Evolutionary conservation across 106 monocot genomes (phyloP).

Genomic region (Agapanthus africanus): DNA sequence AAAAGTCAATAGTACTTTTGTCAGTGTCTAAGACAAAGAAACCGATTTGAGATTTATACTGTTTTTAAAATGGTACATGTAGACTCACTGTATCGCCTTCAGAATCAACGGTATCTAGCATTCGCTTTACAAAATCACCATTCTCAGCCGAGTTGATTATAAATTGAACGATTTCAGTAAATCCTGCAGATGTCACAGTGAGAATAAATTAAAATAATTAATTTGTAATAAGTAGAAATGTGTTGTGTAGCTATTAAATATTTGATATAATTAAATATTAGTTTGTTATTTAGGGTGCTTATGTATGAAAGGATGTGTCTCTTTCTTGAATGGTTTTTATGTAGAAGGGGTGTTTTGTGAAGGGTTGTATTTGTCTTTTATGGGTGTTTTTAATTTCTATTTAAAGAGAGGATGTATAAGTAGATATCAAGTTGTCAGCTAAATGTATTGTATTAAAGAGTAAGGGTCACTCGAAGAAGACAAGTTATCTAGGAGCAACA

Average conservation of each 20-base stretch:
- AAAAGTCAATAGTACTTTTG: background rate
- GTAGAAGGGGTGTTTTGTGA: too few species aligned
- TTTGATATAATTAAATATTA: background rate
- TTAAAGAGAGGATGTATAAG: too few species aligned
- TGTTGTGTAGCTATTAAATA: background rate
- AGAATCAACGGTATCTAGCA: slow-evolving; percentile 59
- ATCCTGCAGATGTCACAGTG: slow-evolving; percentile 38
- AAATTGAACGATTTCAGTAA: slow-evolving; percentile 60
- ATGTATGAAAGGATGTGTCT: too few species aligned
- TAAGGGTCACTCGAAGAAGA: too few species aligned
- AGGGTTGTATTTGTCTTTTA: too few species aligned
- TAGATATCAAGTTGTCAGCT: too few species aligned
- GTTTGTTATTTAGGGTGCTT: too few species aligned
- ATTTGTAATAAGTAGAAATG: background rate
- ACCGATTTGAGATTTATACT: background rate
- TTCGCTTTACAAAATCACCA: slow-evolving; percentile 27
- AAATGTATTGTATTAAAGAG: too few species aligned
- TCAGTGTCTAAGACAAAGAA: background rate
- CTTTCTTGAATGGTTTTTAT: too few species aligned
- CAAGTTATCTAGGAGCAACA: too few species aligned
- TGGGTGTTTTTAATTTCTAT: too few species aligned
- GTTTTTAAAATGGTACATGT: too few species aligned
- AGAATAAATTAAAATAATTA: background rate
- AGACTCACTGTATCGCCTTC: slow-evolving; percentile 88
- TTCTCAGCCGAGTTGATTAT: slow-evolving; percentile 46